Conservation (phyloP, 1,284 basidiomycete genomes). For the Paramarasmius palmivorus region DNA sequence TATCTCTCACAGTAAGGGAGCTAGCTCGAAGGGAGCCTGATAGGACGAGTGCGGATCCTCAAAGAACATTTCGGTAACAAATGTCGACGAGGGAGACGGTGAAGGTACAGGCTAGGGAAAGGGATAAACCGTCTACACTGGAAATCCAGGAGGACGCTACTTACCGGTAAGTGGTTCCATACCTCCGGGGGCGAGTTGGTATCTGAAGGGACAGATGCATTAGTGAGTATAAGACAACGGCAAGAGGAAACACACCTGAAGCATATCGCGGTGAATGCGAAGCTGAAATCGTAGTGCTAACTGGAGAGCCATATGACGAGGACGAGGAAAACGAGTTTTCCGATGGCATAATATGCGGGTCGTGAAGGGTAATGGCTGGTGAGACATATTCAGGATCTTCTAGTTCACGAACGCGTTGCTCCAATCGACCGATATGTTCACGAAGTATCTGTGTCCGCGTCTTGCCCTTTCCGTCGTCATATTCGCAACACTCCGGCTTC, state of each 20-base stretch:
- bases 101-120: slow-evolving; percentile 26
- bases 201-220: slow-evolving; percentile 22
- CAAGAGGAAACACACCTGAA: slow-evolving; percentile 42
- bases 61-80: slow-evolving; percentile 45
- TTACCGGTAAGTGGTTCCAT: slow-evolving; percentile 32
- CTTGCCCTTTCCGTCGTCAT: slow-evolving; percentile 66
- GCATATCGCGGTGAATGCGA: slow-evolving; percentile 66
- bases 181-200: slow-evolving; percentile 36
- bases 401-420: slow-evolving; percentile 56
- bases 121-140: background rate
- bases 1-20: slow-evolving; percentile 59
- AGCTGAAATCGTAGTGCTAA: slow-evolving; percentile 53
- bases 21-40: slow-evolving; percentile 60
- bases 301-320: slow-evolving; percentile 64
- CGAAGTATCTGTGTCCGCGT: slow-evolving; percentile 62
- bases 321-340: slow-evolving; percentile 58
- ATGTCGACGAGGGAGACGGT: slow-evolving; percentile 49
- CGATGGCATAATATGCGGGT: slow-evolving; percentile 44
- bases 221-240: slow-evolving; percentile 13
- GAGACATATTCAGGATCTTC: slow-evolving; percentile 61
- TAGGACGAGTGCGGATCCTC: slow-evolving; percentile 50
- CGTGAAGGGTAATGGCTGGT: slow-evolving; percentile 49
- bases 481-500: slow-evolving; percentile 58
- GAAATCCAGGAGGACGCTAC: background rate
- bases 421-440: slow-evolving; percentile 57